Percentiles rank a stretch among this genome's conserved stretches.
Evolutionary conservation across 2,329 filamentous ascomycete genomes (phyloP).

Genomic region (Colletotrichum liaoningense): DNA sequence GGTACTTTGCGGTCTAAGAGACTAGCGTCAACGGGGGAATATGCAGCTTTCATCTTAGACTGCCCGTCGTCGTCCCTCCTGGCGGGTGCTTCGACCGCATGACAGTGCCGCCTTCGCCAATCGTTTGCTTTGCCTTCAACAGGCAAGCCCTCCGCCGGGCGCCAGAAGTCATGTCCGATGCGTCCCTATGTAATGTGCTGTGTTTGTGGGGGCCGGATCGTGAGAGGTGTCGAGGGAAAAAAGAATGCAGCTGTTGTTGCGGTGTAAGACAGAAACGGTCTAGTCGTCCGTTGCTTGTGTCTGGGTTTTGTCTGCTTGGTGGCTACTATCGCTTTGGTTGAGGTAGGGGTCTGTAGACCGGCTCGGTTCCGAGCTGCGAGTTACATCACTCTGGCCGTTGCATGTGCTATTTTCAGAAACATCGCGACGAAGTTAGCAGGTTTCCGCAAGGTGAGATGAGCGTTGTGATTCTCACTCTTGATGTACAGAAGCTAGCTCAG

Average conservation of each 20-base stretch:
- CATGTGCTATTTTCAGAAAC: slow-evolving; percentile 2
- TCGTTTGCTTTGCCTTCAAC: slow-evolving; percentile 6
- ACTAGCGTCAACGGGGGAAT: slow-evolving; percentile 4
- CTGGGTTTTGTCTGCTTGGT: background rate
- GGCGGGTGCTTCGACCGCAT: background rate
- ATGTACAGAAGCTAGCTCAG: background rate
- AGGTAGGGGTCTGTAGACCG: background rate
- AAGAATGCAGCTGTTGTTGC: background rate
- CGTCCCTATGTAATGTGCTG: background rate
- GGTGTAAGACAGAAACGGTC: slow-evolving; percentile 1
- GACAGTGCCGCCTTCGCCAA: background rate
- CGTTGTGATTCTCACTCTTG: too few relatives aligned
- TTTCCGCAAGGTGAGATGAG: background rate
- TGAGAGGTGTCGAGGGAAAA: background rate
- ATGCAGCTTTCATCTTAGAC: slow-evolving; percentile 1
- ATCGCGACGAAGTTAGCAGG: background rate
- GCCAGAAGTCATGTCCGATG: background rate
- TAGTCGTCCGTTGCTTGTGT: background rate
- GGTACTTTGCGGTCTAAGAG: background rate
- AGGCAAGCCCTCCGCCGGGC: slow-evolving; percentile 20
- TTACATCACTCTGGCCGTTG: background rate
- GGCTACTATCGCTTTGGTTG: background rate
- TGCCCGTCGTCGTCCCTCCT: background rate
- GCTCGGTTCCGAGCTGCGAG: background rate
- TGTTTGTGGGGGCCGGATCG: background rate